These are phyloP conservation scores for Melanopsichium pennsylvanicum DNA, from an alignment of 1,284 basidiomycete species.

Conservation along the genomic window DNA sequence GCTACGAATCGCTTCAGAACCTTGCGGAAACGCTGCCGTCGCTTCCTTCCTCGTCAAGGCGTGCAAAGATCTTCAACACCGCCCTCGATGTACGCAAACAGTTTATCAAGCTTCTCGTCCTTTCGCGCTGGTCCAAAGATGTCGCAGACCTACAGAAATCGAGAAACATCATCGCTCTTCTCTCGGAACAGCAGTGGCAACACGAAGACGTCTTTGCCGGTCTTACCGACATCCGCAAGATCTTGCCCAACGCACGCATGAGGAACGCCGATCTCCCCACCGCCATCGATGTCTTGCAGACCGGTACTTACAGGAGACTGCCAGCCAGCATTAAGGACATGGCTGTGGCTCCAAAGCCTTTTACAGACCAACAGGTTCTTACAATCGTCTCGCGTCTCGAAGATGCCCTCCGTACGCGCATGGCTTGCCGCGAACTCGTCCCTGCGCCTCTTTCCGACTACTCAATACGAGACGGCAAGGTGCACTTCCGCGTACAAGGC, in stretches of 20 bases:
- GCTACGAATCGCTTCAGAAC: conserved; percentile 83
- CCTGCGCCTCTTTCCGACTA: conserved; percentile 70
- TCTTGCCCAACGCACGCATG: conserved; percentile 68
- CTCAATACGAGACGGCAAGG: conserved; percentile 80
- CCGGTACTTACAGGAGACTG: conserved; percentile 80
- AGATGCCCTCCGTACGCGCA: conserved; percentile 77
- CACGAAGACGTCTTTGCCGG: conserved; percentile 76
- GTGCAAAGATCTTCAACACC: conserved; percentile 83
- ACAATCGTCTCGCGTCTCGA: conserved; percentile 78
- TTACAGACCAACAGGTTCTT: conserved; percentile 75
- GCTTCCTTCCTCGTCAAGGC: conserved; percentile 81
- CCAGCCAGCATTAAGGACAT: conserved; percentile 78
- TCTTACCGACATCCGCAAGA: conserved; percentile 74
- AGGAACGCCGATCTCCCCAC: conserved; percentile 89
- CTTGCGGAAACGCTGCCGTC: conserved; percentile 87
- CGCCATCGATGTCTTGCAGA: conserved; percentile 82
- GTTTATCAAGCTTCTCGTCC: conserved; percentile 79
- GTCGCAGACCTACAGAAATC: conserved; percentile 46
- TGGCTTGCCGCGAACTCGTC: conserved; percentile 67
- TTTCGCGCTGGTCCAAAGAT: conserved; percentile 58
- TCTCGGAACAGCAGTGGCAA: conserved; percentile 74
- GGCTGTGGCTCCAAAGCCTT: conserved; percentile 71
- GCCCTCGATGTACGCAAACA: conserved; percentile 87
- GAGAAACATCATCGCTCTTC: conserved; percentile 58
- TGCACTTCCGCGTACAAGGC: conserved; percentile 75